Base-by-base conservation (phyloP, 352 stramenopile species). In the Phytophthora citricola region DNA sequence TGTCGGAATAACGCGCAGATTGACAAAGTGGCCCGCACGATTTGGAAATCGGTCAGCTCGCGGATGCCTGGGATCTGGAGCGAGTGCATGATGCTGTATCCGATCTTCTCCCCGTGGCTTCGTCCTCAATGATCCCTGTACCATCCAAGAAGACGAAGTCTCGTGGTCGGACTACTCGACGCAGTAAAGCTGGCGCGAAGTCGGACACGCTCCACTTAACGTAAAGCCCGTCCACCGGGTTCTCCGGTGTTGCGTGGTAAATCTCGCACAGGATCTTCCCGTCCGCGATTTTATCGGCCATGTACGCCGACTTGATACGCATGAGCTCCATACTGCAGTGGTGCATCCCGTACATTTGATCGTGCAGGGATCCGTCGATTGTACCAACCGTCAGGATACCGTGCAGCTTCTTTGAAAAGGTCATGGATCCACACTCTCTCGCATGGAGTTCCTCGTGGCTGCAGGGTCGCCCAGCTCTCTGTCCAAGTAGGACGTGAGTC, bases 191-290 rank as follows among this genome's bases (percentile, higher is more conserved):
- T 0, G 72, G 68, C 1, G 49, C 63, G 20, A 69, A 72, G 34
- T 76, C 60, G 26, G 76, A 77, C 15, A 92, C 75, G 31, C 73
- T 64, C 83, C 83, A 92, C 49, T 90, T 90, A 54, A 92, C 56
- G 24, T 73, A 75, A 1, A 90, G 51, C 1, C 82, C 80, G n/a
- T 78, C 53, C 26, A 92, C 80, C 4, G 83, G 83, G 10, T 78
- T 62, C n/a, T 69, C 65, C 0, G 55, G 59, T 2, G 76, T 83
- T 27, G 83, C 67, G 2, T 41, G 4, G 20, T 63, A 44, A 22
- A 92, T 59, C n/a, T 69, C 59, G 0, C 62, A 57, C 2, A 92
- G 50, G 22, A 90, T 71, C 9, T 63, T 73, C 32, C 68, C 76
- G 65, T 92, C 81, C 24, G 71, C 61, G 50, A 85, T 84, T 50